phyloP scores from a whole-genome alignment of 2,329 filamentous ascomycete species.

The Diplodia intermedia region DNA sequence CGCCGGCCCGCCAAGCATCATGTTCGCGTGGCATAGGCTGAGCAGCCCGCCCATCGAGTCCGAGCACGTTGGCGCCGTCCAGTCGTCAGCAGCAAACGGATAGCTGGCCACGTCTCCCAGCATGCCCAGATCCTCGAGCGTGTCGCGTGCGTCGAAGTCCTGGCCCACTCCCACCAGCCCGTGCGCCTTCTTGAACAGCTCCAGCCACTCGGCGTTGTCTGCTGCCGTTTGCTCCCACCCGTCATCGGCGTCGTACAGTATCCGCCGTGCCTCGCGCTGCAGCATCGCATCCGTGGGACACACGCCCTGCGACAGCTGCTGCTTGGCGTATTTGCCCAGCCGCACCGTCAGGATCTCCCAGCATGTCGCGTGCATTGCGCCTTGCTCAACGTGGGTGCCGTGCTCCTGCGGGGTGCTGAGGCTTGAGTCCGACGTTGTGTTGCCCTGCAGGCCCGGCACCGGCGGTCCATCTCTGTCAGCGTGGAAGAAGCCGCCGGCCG shows the following conservation, averaged over 20 bases:
- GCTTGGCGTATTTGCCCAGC: conserved; percentile 54
- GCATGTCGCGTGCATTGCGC: conserved; percentile 48
- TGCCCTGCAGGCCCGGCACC: not conserved
- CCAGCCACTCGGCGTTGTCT: conserved; percentile 55
- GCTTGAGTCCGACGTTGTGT: not conserved
- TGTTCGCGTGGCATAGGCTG: conserved; percentile 15
- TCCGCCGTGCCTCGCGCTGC: conserved; percentile 55
- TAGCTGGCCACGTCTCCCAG: conserved; percentile 21
- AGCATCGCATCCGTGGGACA: conserved; percentile 58
- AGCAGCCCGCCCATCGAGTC: conserved; percentile 12
- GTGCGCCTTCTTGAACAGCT: conserved; percentile 58
- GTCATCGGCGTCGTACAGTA: conserved; percentile 58
- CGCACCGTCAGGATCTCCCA: conserved; percentile 59
- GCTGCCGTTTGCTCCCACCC: conserved; percentile 55
- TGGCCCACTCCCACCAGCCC: conserved; percentile 43
- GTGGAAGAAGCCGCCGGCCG: conserved; percentile 24
- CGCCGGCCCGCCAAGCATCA: conserved; percentile 30
- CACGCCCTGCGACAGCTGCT: conserved; percentile 47
- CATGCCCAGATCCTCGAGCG: conserved; percentile 43
- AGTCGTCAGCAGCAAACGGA: not conserved
- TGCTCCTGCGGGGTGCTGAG: not conserved
- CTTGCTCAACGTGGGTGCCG: not conserved
- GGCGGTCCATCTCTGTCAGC: conserved; percentile 4
- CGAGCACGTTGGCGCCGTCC: conserved; percentile 6
- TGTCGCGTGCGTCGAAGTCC: conserved; percentile 38